phyloP scores from a whole-genome alignment of 2,329 filamentous ascomycete genomes.

The Fusarium nematophilum region DNA sequence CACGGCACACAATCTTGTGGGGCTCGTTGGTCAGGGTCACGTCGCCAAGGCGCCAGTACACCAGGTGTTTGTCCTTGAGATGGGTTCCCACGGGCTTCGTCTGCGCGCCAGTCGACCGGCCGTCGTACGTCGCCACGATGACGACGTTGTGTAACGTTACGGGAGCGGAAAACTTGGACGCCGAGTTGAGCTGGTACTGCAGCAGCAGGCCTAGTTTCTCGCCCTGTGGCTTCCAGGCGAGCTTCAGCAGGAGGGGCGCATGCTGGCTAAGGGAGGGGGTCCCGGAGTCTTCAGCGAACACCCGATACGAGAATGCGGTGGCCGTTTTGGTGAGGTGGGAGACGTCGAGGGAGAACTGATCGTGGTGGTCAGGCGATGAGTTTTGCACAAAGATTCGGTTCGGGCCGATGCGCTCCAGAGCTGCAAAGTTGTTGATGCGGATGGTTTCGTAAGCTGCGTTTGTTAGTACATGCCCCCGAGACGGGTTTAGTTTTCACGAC shows the following conservation, averaged over 20 bases:
- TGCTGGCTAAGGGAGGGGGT: conserved; percentile 60
- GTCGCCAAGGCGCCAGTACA: conserved; percentile 85
- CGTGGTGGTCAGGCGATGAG: conserved; percentile 70
- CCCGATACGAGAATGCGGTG: conserved; percentile 91
- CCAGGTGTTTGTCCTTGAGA: conserved; percentile 77
- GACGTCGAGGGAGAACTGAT: conserved; percentile 83
- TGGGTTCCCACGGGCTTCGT: conserved; percentile 86
- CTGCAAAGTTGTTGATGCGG: conserved; percentile 86
- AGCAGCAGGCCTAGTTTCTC: conserved; percentile 89
- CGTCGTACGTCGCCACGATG: conserved; percentile 77
- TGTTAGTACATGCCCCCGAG: conserved; percentile 1
- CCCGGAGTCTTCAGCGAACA: conserved; percentile 75
- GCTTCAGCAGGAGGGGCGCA: conserved; percentile 78
- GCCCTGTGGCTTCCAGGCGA: conserved; percentile 85
- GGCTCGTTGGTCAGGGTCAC: conserved; percentile 74
- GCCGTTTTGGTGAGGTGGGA: conserved; percentile 78
- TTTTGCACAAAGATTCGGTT: conserved; percentile 92
- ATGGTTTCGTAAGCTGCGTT: conserved; percentile 71
- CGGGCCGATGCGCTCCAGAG: conserved; percentile 91
- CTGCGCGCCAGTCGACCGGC: conserved; percentile 74
- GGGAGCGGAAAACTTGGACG: conserved; percentile 59
- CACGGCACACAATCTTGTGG: conserved; percentile 84
- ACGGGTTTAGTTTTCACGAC: conserved; percentile 40
- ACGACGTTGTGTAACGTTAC: conserved; percentile 76
- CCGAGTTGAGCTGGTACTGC: conserved; percentile 85